Percentiles rank a stretch among this genome's conserved stretches.
Evolutionary conservation across 306 rosid species (phyloP).

Genomic region (Prunus fruticosa): DNA sequence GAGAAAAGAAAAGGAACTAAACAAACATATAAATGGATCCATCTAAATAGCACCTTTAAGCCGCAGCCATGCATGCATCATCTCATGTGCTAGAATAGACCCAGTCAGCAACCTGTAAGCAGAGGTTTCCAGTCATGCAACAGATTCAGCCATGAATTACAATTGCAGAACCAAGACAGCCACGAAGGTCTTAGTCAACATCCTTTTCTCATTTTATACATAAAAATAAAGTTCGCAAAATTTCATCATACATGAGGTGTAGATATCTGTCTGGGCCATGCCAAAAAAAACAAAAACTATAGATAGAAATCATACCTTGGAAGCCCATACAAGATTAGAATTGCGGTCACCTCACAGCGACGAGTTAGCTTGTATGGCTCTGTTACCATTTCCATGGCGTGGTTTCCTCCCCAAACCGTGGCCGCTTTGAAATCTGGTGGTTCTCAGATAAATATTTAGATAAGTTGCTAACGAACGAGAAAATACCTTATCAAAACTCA

Average conservation of each 20-base stretch:
- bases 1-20: not conserved
- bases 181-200: not conserved
- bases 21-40: not conserved
- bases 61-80: constrained; percentile 99
- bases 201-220: not conserved
- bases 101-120: constrained; percentile 81
- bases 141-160: not conserved
- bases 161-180: not conserved
- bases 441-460: not conserved
- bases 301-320: constrained; percentile 64
- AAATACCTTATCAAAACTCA: not conserved
- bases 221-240: not conserved
- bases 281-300: not conserved
- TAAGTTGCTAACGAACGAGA: not conserved
- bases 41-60: constrained; percentile 54
- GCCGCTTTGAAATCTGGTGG: constrained; percentile 48
- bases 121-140: constrained; percentile 14
- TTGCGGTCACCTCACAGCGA: constrained; percentile 94
- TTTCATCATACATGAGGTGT: not conserved
- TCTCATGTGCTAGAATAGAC: constrained; percentile 93
- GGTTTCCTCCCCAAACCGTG: constrained; percentile 49
- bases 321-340: constrained; percentile 85
- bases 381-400: constrained; percentile 32
- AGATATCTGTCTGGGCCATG: not conserved
- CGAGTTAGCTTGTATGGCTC: constrained; percentile 66